Conservation (phyloP, 2,329 filamentous ascomycete species). For the Hymenoscyphus infarciens region DNA sequence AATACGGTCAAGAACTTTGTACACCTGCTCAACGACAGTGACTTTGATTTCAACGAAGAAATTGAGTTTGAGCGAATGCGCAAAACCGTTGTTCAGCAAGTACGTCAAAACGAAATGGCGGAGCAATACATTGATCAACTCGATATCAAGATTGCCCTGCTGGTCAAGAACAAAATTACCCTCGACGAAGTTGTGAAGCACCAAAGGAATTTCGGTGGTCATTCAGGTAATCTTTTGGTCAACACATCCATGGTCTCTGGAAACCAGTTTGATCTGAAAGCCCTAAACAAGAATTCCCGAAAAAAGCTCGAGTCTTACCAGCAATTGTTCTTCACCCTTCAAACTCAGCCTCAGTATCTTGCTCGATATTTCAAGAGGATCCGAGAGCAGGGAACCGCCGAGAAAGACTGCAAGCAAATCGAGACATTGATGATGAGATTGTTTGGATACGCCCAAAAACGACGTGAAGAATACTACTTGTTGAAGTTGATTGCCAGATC, state of each 20-base stretch:
- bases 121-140: slow-evolving; percentile 98
- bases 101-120: slow-evolving; percentile 92
- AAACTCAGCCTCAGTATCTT: slow-evolving; percentile 94
- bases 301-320: slow-evolving; percentile 97
- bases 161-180: slow-evolving; percentile 99
- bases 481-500: slow-evolving; percentile 82
- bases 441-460: slow-evolving; percentile 96
- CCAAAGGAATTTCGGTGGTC: slow-evolving; percentile 91
- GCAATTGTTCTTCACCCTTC: slow-evolving; percentile 93
- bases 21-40: slow-evolving; percentile 93
- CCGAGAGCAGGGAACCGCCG: slow-evolving; percentile 76
- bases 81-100: slow-evolving; percentile 95
- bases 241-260: slow-evolving; percentile 85
- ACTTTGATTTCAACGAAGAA: slow-evolving; percentile 98
- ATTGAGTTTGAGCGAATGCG: slow-evolving; percentile 93
- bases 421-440: slow-evolving; percentile 94
- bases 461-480: slow-evolving; percentile 93
- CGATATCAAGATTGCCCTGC: slow-evolving; percentile 95
- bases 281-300: slow-evolving; percentile 92
- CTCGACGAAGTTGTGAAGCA: slow-evolving; percentile 96
- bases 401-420: slow-evolving; percentile 89
- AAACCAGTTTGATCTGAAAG: slow-evolving; percentile 94
- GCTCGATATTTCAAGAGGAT: slow-evolving; percentile 82
- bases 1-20: slow-evolving; percentile 98
- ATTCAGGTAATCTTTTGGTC: slow-evolving; percentile 77